These are phyloP conservation scores for Phoenix roebelenii DNA, from an alignment of 176 grass and related monocot species.

Conservation along the genomic window DNA sequence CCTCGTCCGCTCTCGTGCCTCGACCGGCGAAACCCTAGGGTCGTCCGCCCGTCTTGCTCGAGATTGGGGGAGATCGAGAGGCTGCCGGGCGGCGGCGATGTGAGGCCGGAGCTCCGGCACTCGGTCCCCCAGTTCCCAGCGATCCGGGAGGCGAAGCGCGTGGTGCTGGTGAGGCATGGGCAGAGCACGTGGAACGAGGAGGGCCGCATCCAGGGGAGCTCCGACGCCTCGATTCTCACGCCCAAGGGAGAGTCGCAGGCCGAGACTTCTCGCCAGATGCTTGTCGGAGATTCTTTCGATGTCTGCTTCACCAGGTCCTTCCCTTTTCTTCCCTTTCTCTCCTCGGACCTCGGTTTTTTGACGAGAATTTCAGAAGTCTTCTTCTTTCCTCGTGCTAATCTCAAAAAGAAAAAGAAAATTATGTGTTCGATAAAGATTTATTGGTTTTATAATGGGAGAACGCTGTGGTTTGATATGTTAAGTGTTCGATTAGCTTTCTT, in stretches of 20 bases:
- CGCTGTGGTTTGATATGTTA: no score
- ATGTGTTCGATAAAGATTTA: no score
- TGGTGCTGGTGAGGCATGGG: conserved; percentile 89
- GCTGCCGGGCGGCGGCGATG: neutral
- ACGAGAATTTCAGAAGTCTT: no score
- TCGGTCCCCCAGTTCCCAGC: conserved; percentile 14
- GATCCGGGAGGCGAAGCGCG: conserved; percentile 59
- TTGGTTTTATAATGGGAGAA: no score
- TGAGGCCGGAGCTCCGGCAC: neutral
- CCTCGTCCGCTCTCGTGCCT: conserved; percentile 4
- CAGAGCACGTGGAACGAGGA: conserved; percentile 99
- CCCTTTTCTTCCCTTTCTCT: neutral
- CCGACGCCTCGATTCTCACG: conserved; percentile 75
- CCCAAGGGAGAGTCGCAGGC: conserved; percentile 82
- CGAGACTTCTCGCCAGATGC: conserved; percentile 79
- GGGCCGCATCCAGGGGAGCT: conserved; percentile 91
- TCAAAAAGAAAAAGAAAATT: no score
- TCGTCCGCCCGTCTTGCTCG: conserved; percentile 22
- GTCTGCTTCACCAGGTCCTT: conserved; percentile 77
- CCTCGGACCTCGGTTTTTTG: no score
- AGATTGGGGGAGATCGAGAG: conserved; percentile 32
- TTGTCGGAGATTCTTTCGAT: conserved; percentile 71
- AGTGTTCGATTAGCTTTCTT: no score
- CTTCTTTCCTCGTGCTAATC: no score
- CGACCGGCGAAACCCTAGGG: neutral